Base-by-base conservation (phyloP, 1,139 yeast genomes). In the Torulaspora pretoriensis region DNA sequence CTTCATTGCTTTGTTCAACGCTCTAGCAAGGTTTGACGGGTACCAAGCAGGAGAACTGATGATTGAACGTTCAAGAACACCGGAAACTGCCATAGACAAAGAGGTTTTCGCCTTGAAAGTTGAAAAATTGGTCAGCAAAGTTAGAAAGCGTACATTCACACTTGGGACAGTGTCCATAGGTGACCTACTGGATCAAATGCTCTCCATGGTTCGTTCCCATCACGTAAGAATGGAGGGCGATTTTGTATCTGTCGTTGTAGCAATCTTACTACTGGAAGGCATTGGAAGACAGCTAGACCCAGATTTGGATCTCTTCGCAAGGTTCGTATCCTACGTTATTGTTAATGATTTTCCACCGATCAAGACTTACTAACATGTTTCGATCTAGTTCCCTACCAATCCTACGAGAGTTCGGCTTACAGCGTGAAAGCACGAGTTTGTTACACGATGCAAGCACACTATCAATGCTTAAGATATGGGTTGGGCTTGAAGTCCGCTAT, bases 181-280 rank as follows among this genome's bases (percentile, higher is more conserved):
- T 3, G 97, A 90, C 61, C 72, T 94, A 49, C 71, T 92, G 47
- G 94, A 89, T 55, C 85, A 81, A 60, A 92, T 92, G 71, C 73
- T 92, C 49, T 72, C 81, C 1, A 89, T 92, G 97, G 97, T 94
- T 13, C 74, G 97, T 47, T 72, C 73, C 13, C 98, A 92, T 63
- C 99, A 94, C 64, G 98, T 92, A 16, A 75, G 97, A 61, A 86
- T 94, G 96, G 99, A 92, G 60, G 95, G 96, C 6, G 98, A 92
- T 64, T 92, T 92, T 60, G 83, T 92, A 38, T 88, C 96, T 22
- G 96, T 94, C 23, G 85, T 92, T 13, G 89, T 92, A 32, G 96
- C 97, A 1, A 89, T 92, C 29, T 68, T 92, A 42, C 72, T 92
- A 48, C 68, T 92, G 47, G 98, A 92, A 67, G 98, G 98, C 10